These are phyloP conservation scores for Wilcoxina mikolae DNA, from an alignment of 495 filamentous ascomycete species.

Conservation along the genomic window DNA sequence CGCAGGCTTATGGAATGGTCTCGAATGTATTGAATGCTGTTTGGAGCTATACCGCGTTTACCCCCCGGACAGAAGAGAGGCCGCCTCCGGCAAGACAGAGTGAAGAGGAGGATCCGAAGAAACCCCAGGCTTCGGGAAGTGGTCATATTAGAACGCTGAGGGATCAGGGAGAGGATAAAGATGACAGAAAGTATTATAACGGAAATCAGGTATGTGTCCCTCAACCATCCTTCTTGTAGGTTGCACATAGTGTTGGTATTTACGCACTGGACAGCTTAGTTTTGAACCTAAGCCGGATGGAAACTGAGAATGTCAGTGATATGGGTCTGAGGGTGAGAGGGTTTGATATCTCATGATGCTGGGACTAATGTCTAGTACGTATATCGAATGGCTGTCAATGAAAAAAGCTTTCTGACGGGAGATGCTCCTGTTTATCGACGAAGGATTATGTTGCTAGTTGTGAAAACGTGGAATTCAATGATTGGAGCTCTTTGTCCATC, in stretches of 20 bases:
- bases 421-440: too few species aligned
- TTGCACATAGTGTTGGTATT: background rate
- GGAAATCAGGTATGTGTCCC: conserved; percentile 46
- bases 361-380: too few species aligned
- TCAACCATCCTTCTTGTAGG: background rate
- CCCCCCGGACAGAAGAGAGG: conserved; percentile 9
- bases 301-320: too few species aligned
- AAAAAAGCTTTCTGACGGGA: too few species aligned
- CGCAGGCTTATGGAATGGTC: conserved; percentile 33
- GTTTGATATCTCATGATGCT: too few species aligned
- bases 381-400: too few species aligned
- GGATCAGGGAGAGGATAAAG: conserved; percentile 36
- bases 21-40: conserved; percentile 37
- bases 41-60: conserved; percentile 32
- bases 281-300: conserved; percentile 22
- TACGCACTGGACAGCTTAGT: conserved; percentile 15
- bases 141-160: conserved; percentile 43
- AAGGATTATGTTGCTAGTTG: too few species aligned
- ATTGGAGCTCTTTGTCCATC: too few species aligned
- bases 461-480: too few species aligned
- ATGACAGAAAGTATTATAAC: conserved; percentile 48
- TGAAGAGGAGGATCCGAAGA: too few species aligned
- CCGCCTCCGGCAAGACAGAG: conserved; percentile 8
- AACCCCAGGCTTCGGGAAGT: too few species aligned
- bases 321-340: too few species aligned